These are phyloP conservation scores for Plantago elongata DNA, from an alignment of 257 asterid genomes.

Conservation along the genomic window DNA sequence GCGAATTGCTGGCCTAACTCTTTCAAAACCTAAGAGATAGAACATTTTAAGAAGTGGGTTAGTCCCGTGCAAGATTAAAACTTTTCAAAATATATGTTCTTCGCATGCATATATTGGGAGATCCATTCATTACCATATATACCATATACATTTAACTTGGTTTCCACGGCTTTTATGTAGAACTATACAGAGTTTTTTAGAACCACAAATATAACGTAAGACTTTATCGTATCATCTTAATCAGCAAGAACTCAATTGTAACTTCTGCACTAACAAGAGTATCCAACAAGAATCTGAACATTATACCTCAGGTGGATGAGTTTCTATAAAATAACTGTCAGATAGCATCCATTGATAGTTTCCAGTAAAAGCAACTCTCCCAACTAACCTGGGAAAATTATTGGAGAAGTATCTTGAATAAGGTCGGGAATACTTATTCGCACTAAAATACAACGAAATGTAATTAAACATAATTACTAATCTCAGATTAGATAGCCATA, in stretches of 20 bases:
- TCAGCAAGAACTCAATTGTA: background rate
- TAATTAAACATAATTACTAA: background rate
- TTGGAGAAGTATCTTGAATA: constrained; percentile 1
- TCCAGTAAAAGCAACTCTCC: constrained; percentile 82
- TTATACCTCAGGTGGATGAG: constrained; percentile 73
- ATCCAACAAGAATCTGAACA: background rate
- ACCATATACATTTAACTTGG: background rate
- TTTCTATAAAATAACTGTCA: constrained; percentile 38
- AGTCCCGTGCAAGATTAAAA: background rate
- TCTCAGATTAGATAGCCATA: constrained; percentile 18
- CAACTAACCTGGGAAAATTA: constrained; percentile 60
- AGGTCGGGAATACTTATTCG: background rate
- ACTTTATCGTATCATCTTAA: background rate
- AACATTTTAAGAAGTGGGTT: constrained; percentile 1
- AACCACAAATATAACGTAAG: background rate
- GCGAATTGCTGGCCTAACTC: constrained; percentile 67
- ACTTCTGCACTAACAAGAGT: background rate
- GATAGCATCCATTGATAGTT: constrained; percentile 71
- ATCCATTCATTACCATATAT: background rate
- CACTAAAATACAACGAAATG: background rate
- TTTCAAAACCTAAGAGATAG: constrained; percentile 50
- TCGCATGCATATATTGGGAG: background rate
- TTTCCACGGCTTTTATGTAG: background rate
- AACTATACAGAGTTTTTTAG: background rate
- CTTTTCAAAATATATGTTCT: background rate